Base-by-base conservation (phyloP, 2,329 filamentous ascomycete species). In the Aureobasidium namibiae region DNA sequence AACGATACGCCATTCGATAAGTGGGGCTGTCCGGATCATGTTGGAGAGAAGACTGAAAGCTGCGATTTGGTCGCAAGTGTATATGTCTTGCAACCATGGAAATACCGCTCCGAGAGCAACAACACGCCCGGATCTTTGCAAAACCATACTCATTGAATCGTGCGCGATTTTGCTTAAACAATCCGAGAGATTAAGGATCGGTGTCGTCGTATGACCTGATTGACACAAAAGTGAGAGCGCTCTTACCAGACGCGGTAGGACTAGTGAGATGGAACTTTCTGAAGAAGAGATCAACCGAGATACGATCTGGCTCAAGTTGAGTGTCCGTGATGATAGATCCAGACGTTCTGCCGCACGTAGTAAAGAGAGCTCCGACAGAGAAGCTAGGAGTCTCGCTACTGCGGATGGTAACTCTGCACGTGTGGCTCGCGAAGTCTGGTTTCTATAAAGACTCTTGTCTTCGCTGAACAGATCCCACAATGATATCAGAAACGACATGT, bases 1-100 rank as follows among this genome's bases (percentile, higher is more conserved):
- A 4, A 76, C 66, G 8, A 74, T 72, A n/a, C 77, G 68, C 62
- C 76, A 75, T 56, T 79, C 75, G 4, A 78, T 74, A 14, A 71
- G 72, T 11, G 70, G 56, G 7, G 65, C 65, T 8, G 48, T 54
- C 31, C 63, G 59, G 1, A 71, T 14, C 13, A 60, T 42, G 10
- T 41, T 26, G n/a, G 42, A 46, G 11, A 59, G 45, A n/a, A 33
- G 24, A n/a, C 50, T 33, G 21, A 45, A 59, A 14, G 26, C 23
- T 21, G n/a, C 13, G 6, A 18, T 18, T n/a, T 8, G 33, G 21
- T 57, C n/a, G 33, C 42, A 38, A 7, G 9, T 5, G 21, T 49
- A 59, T n/a, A 42, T n/a, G 5, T 24, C n/a, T 53, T 72, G 71
- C 24, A 66, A 65, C 39, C 42, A 42, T 26, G 41, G 39, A 9